Evolutionary conservation across 2,329 filamentous ascomycete genomes (phyloP), one percentile per base, ranked within the genome.

Genomic region (Alternaria solani): DNA sequence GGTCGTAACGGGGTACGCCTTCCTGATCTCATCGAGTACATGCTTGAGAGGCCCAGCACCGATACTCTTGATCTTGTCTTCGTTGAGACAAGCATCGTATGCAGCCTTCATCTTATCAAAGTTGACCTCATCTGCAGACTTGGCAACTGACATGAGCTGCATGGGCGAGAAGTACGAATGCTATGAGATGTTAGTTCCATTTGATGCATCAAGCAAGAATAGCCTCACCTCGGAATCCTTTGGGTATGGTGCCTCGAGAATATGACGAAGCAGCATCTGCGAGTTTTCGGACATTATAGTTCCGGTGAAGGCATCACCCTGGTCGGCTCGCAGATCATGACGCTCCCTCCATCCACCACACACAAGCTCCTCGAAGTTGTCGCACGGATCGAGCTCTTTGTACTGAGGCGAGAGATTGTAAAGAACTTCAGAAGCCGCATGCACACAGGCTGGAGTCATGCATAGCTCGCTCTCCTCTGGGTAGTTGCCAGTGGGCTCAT

Each of bases 61-160:
- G 11, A 82, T 72, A 43, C 83, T 76, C 64, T 85, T 83, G 51
- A 91, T 84, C 9, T 79, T 76, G 7, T 84, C 80, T 70, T 89
- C 85, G 67, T 92, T 82, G 75, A 90, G 84, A 70, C 90, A 93
- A 34, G 89, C 85, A 62, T 86, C 79, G 68, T 91, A 92, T 0
- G 84, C 86, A 46, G 83, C 77, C 73, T 89, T 86, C 70, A 92
- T 79, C 75, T 89, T 89, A 61, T 86, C 78, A 69, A 91, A 91
- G 71, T 91, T 92, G 30, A 84, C 76, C 68, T 86, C 81, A 58
- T 89, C 87, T 1, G 81, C 78, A 3, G 81, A 82, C 43, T 81
- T 79, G 12, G 79, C 71, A 2, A 74, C 51, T 9, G 68, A 42
- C 20, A 58, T 52, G 2, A 74, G 61, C 39, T 73, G 65, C 71